Conservation (phyloP, 2,329 filamentous ascomycete species). For the Pseudocercospora ulei region DNA sequence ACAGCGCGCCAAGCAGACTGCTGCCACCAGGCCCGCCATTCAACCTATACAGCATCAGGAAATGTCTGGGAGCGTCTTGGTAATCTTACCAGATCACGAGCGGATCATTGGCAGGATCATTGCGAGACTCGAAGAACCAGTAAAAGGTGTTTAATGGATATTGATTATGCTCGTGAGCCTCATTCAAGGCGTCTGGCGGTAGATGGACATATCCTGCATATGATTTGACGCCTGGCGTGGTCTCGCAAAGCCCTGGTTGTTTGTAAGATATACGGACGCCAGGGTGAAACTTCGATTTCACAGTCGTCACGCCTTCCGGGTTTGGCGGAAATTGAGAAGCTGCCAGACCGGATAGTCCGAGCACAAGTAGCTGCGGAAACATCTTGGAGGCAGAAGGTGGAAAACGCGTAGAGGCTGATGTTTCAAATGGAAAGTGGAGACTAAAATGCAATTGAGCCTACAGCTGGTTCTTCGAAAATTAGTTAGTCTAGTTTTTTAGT, state of each 20-base stretch:
- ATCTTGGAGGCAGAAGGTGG: too few species aligned
- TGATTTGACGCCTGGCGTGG: conserved; percentile 44
- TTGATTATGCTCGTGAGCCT: conserved; percentile 34
- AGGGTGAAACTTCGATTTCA: conserved; percentile 34
- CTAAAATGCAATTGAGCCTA: too few species aligned
- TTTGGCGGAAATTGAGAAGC: conserved; percentile 21
- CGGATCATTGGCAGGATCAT: conserved; percentile 48
- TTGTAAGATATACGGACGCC: conserved; percentile 45
- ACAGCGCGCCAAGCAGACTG: conserved; percentile 43
- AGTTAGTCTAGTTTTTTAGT: too few species aligned
- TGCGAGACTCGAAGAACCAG: conserved; percentile 53
- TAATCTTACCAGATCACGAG: conserved; percentile 53
- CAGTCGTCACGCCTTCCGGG: conserved; percentile 36
- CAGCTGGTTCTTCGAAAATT: too few species aligned
- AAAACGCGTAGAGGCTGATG: too few species aligned
- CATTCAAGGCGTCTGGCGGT: conserved; percentile 28
- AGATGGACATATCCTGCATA: conserved; percentile 38
- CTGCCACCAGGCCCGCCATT: conserved; percentile 36
- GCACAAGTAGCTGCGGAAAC: neutral
- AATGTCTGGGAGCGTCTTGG: too few species aligned
- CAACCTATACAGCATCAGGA: conserved; percentile 28
- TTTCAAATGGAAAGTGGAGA: too few species aligned
- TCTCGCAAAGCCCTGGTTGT: conserved; percentile 47
- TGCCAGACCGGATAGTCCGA: conserved; percentile 6
- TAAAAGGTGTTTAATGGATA: conserved; percentile 48